Evolutionary conservation across 1,139 yeast genomes (phyloP), one percentile per base, ranked within the genome.

Genomic region (Martiniozyma asiatica): DNA sequence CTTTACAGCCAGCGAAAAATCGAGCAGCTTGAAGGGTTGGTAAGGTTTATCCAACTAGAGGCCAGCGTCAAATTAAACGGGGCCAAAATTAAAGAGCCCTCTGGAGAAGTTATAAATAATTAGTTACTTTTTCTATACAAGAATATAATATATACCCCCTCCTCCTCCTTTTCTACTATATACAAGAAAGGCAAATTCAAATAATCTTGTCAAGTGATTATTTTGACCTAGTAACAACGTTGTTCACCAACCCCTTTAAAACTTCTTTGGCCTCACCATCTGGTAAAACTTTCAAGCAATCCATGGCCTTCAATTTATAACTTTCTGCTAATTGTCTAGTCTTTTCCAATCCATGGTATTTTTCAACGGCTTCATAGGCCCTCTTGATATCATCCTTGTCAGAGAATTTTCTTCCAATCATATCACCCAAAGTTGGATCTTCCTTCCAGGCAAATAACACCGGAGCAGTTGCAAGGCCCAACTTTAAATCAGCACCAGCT

Each of bases 381-480:
- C 61, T 56, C 43, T 80, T 87, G 21, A 87, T 79, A 51, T 89
- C 98, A 2, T 94, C 94, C 1, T 75, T 73, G 38, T 71, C 60
- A 31, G 68, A 64, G 53, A 89, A 92, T 54, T 87, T 84, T 39
- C 98, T 69, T 22, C 73, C 74, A 43, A 89, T 85, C 50, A 87
- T 58, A 20, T 72, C 75, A 2, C 96, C 97, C 32, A 89, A 61
- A 38, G 76, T 80, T 1, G 95, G 94, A 45, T 71, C 73, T 50
- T 78, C 73, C 47, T 71, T 74, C 98, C 98, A 89, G 2, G 98
- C 97, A 57, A 68, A 89, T 34, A 89, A 61, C 4, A 89, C 87
- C 3, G 99, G 99, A 0, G 97, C 97, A 1, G 99, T 89, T 2
- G 97, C 97, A 40, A 89, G 65, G 0, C 99, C 99, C 29, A 89